Percentiles rank a stretch among this genome's conserved stretches.
phyloP scores from a whole-genome alignment of 768 basidiomycete species.

The Auricularia auricula-judae region DNA sequence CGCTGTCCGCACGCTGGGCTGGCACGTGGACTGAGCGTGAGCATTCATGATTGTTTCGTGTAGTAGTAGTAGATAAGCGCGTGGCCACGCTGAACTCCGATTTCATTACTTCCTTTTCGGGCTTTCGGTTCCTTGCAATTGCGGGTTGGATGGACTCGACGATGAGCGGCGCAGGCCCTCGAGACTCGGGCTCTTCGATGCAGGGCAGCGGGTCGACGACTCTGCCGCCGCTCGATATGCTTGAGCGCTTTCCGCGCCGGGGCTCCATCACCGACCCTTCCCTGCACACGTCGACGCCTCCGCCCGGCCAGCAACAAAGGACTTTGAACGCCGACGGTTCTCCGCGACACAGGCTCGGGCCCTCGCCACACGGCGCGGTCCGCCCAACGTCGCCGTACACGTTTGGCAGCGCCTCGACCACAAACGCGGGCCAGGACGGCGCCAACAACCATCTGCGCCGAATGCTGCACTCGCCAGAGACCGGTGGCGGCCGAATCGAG shows the following conservation, averaged over 20 bases:
- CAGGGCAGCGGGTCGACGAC: neutral
- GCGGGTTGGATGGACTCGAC: neutral
- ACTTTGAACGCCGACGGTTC: constrained; percentile 5
- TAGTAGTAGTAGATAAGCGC: neutral
- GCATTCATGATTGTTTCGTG: neutral
- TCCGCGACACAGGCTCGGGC: constrained; percentile 12
- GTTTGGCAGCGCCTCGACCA: constrained; percentile 51
- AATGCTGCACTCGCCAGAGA: constrained; percentile 18
- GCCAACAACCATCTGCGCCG: constrained; percentile 10
- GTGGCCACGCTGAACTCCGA: neutral
- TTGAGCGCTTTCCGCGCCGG: constrained; percentile 28
- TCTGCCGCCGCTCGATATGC: neutral
- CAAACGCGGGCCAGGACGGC: constrained; percentile 12
- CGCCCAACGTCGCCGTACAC: constrained; percentile 59
- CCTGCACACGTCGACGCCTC: constrained; percentile 35
- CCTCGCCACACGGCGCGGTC: constrained; percentile 22
- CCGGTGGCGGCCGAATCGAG: constrained; percentile 42
- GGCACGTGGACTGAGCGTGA: neutral
- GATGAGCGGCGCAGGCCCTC: neutral
- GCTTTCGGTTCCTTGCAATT: neutral
- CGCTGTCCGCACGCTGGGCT: constrained; percentile 13
- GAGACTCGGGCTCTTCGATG: neutral
- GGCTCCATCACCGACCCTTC: constrained; percentile 80
- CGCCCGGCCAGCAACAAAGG: constrained; percentile 5
- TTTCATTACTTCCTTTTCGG: neutral